phyloP scores from a whole-genome alignment of 192 early-diverging fungal genomes.

The Dispira simplex region DNA sequence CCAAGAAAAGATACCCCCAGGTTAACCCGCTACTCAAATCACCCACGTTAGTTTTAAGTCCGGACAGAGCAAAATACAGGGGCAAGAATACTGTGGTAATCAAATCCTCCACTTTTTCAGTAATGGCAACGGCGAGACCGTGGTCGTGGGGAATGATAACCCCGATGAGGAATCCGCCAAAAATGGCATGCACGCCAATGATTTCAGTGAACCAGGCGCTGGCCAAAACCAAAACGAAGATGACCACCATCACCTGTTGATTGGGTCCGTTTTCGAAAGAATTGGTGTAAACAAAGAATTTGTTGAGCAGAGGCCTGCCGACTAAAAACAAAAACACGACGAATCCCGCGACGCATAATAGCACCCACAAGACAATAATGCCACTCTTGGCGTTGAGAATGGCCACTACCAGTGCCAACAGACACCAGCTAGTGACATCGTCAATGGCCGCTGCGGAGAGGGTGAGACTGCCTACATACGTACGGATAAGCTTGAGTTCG shows the following conservation, averaged over 20 bases:
- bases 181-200: conserved; percentile 86
- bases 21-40: conserved; percentile 47
- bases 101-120: conserved; percentile 88
- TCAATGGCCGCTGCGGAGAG: conserved; percentile 77
- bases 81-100: conserved; percentile 76
- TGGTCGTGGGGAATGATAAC: conserved; percentile 77
- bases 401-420: conserved; percentile 69
- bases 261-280: conserved; percentile 35
- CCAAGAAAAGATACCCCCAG: conserved; percentile 66
- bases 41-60: conserved; percentile 75
- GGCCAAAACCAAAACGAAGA: conserved; percentile 49
- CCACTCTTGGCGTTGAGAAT: conserved; percentile 59
- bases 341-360: conserved; percentile 55
- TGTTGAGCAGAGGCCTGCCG: conserved; percentile 43
- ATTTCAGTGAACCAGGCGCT: conserved; percentile 72
- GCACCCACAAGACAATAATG: conserved; percentile 67
- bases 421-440: conserved; percentile 77
- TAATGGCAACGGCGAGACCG: conserved; percentile 73
- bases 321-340: conserved; percentile 48
- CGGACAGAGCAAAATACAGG: conserved; percentile 86
- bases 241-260: conserved; percentile 48
- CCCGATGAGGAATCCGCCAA: conserved; percentile 82
- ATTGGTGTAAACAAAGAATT: conserved; percentile 30
- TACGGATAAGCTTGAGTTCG: conserved; percentile 67
- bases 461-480: conserved; percentile 67